phyloP scores from a whole-genome alignment of 2,329 filamentous ascomycete species.

The Alternaria viburni region DNA sequence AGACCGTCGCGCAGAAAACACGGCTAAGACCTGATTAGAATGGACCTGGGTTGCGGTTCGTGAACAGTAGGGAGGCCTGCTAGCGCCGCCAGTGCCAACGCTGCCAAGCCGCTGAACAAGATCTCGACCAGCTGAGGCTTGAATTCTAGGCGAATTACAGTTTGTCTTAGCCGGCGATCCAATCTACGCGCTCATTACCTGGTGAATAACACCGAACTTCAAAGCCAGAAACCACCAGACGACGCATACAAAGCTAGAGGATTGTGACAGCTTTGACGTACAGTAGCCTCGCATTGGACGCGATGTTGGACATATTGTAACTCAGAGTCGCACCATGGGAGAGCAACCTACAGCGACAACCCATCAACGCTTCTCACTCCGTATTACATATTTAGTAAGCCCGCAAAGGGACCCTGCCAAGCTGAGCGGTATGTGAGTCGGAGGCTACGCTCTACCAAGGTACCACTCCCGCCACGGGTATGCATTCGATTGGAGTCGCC shows the following conservation, averaged over 20 bases:
- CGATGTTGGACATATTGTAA: background rate
- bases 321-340: background rate
- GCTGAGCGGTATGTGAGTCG: background rate
- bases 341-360: background rate
- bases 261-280: background rate
- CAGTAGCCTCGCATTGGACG: background rate
- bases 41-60: background rate
- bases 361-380: background rate
- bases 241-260: background rate
- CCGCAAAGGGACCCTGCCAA: background rate
- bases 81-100: background rate
- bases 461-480: background rate
- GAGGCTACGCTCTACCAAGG: background rate
- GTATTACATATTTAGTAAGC: background rate
- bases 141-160: background rate
- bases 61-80: background rate
- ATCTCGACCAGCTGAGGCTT: conserved; percentile 1
- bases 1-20: background rate
- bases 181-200: background rate
- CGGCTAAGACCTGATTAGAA: background rate
- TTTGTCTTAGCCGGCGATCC: background rate
- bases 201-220: background rate
- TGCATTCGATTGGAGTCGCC: background rate
- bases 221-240: background rate
- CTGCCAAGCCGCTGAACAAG: background rate